phyloP scores from a whole-genome alignment of 2,329 filamentous ascomycete species.

The Metarhizium album region DNA sequence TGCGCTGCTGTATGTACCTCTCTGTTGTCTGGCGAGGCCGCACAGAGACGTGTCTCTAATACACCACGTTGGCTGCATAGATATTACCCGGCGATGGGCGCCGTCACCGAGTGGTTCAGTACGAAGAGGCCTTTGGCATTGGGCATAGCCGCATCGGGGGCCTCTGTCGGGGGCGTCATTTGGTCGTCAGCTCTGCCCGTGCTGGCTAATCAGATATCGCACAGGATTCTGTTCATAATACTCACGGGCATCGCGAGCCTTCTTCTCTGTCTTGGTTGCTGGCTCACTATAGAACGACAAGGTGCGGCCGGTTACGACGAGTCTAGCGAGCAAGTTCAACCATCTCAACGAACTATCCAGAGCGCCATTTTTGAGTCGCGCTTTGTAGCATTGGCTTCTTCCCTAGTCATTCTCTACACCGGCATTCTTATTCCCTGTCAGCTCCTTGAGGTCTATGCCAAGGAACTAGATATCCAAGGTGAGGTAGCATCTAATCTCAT shows the following conservation, averaged over 20 bases:
- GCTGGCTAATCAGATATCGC: conserved; percentile 7
- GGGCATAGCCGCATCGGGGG: conserved; percentile 20
- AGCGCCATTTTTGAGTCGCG: conserved; percentile 14
- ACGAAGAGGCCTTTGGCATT: conserved; percentile 19
- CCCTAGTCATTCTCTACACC: conserved; percentile 17
- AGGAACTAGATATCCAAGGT: not conserved
- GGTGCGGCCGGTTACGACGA: conserved; percentile 8
- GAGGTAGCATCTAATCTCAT: conserved; percentile 28
- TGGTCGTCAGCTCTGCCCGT: conserved; percentile 18
- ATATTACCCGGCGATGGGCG: conserved; percentile 20
- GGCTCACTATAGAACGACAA: conserved; percentile 18
- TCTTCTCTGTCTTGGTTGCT: conserved; percentile 15
- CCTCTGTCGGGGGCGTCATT: conserved; percentile 20
- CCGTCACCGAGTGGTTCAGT: conserved; percentile 22
- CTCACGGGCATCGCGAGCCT: conserved; percentile 15
- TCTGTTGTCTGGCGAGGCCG: not conserved
- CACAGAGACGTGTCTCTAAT: not conserved
- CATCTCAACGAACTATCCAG: conserved; percentile 13
- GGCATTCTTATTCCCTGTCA: conserved; percentile 21
- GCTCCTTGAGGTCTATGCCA: conserved; percentile 12
- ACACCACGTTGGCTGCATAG: conserved; percentile 5
- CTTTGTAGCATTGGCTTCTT: conserved; percentile 13
- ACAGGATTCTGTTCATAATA: conserved; percentile 11
- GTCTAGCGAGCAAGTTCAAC: conserved; percentile 5
- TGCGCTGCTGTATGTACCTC: conserved; percentile 20